Percentiles rank a stretch among this genome's conserved stretches.
Evolutionary conservation across 805 yeast genomes (phyloP).

Genomic region (Metschnikowia orientalis): DNA sequence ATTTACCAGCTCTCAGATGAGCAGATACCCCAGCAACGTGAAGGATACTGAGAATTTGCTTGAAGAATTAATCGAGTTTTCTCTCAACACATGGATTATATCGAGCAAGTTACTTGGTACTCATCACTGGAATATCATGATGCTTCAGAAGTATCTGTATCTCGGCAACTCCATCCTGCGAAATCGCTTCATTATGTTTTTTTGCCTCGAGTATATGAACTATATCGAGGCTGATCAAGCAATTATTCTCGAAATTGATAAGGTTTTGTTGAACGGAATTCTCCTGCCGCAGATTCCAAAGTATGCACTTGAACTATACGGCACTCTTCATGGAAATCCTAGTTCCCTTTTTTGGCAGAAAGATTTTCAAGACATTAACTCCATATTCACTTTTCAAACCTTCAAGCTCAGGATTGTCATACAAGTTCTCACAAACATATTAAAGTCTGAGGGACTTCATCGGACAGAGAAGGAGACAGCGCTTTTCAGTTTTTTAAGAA

Average conservation of each 20-base stretch:
- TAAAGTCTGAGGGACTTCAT: conserved; percentile 5
- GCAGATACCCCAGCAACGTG: conserved; percentile 29
- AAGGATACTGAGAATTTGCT: conserved; percentile 20
- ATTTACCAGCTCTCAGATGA: conserved; percentile 30
- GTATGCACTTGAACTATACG: conserved; percentile 24
- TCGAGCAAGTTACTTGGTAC: conserved; percentile 15
- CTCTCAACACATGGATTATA: conserved; percentile 30
- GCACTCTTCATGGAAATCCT: conserved; percentile 15
- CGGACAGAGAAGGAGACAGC: conserved; percentile 14
- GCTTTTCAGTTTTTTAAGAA: conserved; percentile 20
- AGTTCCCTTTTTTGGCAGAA: conserved; percentile 18
- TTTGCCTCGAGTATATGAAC: conserved; percentile 25
- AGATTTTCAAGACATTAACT: conserved; percentile 18
- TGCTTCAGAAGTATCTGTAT: conserved; percentile 37
- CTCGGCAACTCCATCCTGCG: conserved; percentile 37
- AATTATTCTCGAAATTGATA: conserved; percentile 14
- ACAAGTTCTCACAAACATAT: conserved; percentile 19
- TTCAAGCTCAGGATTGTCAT: conserved; percentile 19
- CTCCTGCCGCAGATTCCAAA: conserved; percentile 23
- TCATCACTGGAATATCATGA: conserved; percentile 33
- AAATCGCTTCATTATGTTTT: conserved; percentile 27
- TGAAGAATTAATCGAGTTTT: conserved; percentile 23
- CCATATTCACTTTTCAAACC: conserved; percentile 18
- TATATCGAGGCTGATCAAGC: conserved; percentile 17
- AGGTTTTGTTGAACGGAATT: conserved; percentile 22